phyloP scores from a whole-genome alignment of 345 rosid genomes.

The Salix suchowensis region DNA sequence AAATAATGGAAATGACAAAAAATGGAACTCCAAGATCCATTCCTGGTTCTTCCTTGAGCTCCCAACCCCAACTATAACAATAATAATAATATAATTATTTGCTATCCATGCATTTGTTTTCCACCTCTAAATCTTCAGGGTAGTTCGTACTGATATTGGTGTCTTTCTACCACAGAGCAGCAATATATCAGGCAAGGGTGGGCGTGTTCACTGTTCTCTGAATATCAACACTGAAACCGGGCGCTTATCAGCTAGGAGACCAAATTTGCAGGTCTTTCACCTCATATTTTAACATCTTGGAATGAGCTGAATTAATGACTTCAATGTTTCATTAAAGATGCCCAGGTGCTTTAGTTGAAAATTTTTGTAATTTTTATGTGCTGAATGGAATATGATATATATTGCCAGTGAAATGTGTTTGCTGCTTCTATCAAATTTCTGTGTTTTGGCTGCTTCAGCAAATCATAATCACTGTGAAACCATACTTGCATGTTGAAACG shows the following conservation, averaged over 20 bases:
- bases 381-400: not conserved
- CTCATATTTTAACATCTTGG: not conserved
- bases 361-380: not conserved
- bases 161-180: constrained; percentile 47
- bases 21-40: not conserved
- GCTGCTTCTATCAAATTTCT: not conserved
- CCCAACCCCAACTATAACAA: not conserved
- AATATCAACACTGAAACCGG: constrained; percentile 98
- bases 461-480: not conserved
- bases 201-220: constrained; percentile 90
- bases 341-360: not conserved
- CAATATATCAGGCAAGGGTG: constrained; percentile 73
- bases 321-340: not conserved
- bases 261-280: constrained; percentile 80
- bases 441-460: not conserved
- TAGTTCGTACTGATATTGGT: not conserved
- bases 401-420: not conserved
- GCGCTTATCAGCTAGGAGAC: constrained; percentile 97
- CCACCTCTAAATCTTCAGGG: not conserved
- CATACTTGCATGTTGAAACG: not conserved
- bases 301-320: not conserved
- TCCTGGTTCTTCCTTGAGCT: not conserved
- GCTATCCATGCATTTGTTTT: not conserved
- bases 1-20: not conserved
- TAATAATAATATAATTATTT: not conserved